Conservation (phyloP, 495 filamentous ascomycete species). For the Baudoinia panamericana region DNA sequence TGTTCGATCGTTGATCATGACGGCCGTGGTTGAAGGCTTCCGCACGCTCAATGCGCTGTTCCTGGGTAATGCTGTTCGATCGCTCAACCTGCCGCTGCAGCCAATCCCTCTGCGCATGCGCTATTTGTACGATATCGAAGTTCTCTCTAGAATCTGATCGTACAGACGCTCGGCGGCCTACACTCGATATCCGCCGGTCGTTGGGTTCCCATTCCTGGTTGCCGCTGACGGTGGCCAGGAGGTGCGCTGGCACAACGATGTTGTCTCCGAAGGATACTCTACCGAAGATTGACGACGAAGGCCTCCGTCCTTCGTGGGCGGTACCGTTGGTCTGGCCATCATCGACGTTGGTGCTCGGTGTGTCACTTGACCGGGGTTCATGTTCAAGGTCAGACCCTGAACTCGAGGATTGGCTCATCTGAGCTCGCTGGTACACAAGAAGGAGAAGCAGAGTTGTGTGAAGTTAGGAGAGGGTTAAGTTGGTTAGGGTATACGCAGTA, state of each 20-base stretch:
- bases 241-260: slow-evolving; percentile 4
- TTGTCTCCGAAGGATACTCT: background rate
- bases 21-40: too few species aligned
- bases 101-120: background rate
- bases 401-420: background rate
- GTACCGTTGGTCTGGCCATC: background rate
- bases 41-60: background rate
- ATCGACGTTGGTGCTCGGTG: background rate
- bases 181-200: background rate
- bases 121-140: slow-evolving; percentile 1
- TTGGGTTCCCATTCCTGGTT: slow-evolving; percentile 1
- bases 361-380: too few species aligned
- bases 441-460: background rate
- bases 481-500: background rate
- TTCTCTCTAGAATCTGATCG: background rate
- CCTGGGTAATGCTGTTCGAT: background rate
- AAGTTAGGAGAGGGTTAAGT: background rate
- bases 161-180: background rate
- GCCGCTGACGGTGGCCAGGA: background rate
- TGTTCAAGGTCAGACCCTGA: background rate
- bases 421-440: background rate
- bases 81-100: background rate
- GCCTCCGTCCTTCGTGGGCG: background rate
- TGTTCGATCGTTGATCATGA: background rate
- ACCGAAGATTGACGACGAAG: background rate